Conservation (phyloP, 2,329 filamentous ascomycete genomes). For the Trichophyton rubrum region DNA sequence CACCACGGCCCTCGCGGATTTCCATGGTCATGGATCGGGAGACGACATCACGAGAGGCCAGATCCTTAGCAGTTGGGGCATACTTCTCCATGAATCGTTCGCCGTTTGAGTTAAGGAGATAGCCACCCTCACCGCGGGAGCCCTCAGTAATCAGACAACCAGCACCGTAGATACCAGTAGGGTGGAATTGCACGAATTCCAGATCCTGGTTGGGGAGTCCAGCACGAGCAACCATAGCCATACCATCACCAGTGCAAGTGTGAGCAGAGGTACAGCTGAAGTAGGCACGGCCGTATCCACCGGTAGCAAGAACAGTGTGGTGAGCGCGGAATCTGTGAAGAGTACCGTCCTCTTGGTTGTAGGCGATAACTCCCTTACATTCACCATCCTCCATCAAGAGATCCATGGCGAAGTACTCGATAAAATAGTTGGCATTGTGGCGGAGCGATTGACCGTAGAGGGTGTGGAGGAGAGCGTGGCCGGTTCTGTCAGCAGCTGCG, state of each 20-base stretch:
- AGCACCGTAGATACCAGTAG: slow-evolving; percentile 96
- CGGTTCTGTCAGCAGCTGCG: slow-evolving; percentile 90
- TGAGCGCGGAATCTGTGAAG: slow-evolving; percentile 93
- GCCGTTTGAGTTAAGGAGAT: slow-evolving; percentile 92
- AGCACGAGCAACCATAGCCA: slow-evolving; percentile 97
- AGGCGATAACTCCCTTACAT: slow-evolving; percentile 91
- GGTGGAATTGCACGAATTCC: slow-evolving; percentile 99
- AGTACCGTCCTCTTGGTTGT: slow-evolving; percentile 97
- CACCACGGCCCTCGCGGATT: slow-evolving; percentile 93
- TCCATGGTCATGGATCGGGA: slow-evolving; percentile 97
- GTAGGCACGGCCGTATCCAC: slow-evolving; percentile 95
- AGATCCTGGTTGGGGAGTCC: slow-evolving; percentile 98
- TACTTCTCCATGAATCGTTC: slow-evolving; percentile 99
- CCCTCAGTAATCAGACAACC: slow-evolving; percentile 97
- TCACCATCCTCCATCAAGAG: slow-evolving; percentile 95
- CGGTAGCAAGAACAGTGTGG: slow-evolving; percentile 92
- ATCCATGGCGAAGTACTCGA: slow-evolving; percentile 96
- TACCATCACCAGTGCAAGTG: slow-evolving; percentile 96
- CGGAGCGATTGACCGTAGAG: slow-evolving; percentile 93
- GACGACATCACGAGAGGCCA: slow-evolving; percentile 90
- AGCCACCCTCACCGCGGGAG: slow-evolving; percentile 94
- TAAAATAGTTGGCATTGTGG: slow-evolving; percentile 99
- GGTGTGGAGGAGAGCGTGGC: slow-evolving; percentile 94
- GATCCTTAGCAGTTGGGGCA: slow-evolving; percentile 92
- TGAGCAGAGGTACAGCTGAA: slow-evolving; percentile 97